Conservation (phyloP, 1,284 basidiomycete species). For the Ceratobasidium sp. region DNA sequence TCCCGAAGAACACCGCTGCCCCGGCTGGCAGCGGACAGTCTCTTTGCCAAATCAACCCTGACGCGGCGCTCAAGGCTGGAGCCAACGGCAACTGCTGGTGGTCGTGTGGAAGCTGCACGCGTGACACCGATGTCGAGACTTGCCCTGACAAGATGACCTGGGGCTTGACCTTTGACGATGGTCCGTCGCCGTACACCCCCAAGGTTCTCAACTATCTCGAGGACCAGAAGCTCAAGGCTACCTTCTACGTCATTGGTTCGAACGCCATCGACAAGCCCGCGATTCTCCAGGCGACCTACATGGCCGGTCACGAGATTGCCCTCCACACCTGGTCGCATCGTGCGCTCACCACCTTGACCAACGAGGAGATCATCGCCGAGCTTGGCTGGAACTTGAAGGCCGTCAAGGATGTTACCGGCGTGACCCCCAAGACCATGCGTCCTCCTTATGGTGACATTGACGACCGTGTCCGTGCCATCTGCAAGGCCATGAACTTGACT, state of each 20-base stretch:
- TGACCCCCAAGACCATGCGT: slow-evolving; percentile 81
- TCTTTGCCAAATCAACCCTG: slow-evolving; percentile 36
- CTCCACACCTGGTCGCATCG: slow-evolving; percentile 37
- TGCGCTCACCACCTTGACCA: slow-evolving; percentile 67
- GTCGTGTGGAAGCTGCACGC: slow-evolving; percentile 83
- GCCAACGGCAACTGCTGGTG: slow-evolving; percentile 49
- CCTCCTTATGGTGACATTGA: slow-evolving; percentile 53
- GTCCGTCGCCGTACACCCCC: slow-evolving; percentile 82
- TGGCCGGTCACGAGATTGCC: slow-evolving; percentile 68
- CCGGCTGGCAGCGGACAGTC: slow-evolving; percentile 37
- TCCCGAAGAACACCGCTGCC: slow-evolving; percentile 48
- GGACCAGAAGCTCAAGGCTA: slow-evolving; percentile 71
- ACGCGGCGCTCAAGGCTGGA: slow-evolving; percentile 34
- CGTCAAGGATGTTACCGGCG: slow-evolving; percentile 64
- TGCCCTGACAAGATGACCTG: slow-evolving; percentile 84
- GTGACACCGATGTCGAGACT: slow-evolving; percentile 69
- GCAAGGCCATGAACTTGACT: slow-evolving; percentile 78
- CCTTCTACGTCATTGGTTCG: slow-evolving; percentile 81
- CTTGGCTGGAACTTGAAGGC: slow-evolving; percentile 90
- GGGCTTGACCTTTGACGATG: slow-evolving; percentile 85
- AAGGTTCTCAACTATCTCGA: slow-evolving; percentile 75
- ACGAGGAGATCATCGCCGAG: slow-evolving; percentile 89
- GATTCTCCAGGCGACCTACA: slow-evolving; percentile 83
- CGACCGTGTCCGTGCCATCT: slow-evolving; percentile 87
- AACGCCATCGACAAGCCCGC: slow-evolving; percentile 78